A percentile compares a stretch with the other conserved stretches of the same genome.
Conservation (phyloP, 495 filamentous ascomycete species). For the Talaromyces liani region DNA sequence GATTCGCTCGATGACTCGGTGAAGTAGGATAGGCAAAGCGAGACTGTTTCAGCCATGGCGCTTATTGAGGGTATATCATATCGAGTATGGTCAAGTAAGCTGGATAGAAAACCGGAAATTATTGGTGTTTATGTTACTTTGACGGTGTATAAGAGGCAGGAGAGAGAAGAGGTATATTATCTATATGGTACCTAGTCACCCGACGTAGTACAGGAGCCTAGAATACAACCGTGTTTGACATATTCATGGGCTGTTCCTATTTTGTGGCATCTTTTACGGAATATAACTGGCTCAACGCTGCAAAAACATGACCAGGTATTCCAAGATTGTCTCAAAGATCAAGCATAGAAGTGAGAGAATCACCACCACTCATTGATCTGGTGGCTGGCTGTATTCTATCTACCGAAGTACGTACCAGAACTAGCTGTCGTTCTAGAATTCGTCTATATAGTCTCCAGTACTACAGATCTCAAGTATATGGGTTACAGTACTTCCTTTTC, state of each 20-base stretch:
- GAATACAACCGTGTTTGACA: background rate
- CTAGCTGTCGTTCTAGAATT: background rate
- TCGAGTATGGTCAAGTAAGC: background rate
- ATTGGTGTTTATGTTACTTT: background rate
- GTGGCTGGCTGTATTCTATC: background rate
- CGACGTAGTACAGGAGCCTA: background rate
- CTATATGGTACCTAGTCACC: background rate
- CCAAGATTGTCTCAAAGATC: background rate
- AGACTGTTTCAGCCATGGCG: conserved; percentile 1
- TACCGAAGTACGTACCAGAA: background rate
- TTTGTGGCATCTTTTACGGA: background rate
- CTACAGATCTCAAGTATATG: background rate
- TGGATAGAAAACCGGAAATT: background rate
- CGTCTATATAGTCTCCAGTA: background rate
- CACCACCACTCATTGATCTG: background rate
- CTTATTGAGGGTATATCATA: background rate
- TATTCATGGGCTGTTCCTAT: background rate
- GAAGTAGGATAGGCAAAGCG: background rate
- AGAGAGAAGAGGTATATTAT: background rate
- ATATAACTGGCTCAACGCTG: background rate
- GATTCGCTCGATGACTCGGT: background rate
- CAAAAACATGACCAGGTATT: background rate
- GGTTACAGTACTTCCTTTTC: background rate
- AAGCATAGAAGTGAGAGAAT: background rate
- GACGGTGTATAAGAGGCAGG: background rate